Conservation (phyloP, 2,329 filamentous ascomycete genomes). For the Penicillium brasilianum region DNA sequence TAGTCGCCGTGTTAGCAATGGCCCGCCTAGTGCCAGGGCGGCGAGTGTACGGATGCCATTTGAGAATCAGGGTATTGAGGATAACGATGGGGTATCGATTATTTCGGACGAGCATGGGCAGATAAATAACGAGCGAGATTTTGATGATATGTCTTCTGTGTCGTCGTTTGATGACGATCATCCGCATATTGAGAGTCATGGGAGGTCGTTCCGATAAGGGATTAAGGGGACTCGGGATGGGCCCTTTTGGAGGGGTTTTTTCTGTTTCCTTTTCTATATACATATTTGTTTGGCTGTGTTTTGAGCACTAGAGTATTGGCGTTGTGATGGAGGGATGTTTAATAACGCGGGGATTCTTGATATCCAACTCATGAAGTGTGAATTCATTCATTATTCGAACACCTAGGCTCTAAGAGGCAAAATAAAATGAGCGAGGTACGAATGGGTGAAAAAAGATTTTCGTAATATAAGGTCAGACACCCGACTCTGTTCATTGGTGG, state of each 20-base stretch:
- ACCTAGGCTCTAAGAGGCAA: no score
- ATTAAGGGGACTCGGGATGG: background rate
- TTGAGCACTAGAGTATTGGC: conserved; percentile 11
- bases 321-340: background rate
- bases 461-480: background rate
- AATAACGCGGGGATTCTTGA: background rate
- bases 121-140: conserved; percentile 17
- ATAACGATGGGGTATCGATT: conserved; percentile 34
- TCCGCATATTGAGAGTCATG: background rate
- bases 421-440: no score
- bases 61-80: conserved; percentile 18
- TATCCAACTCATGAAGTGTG: background rate
- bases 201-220: background rate
- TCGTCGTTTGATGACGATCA: conserved; percentile 36
- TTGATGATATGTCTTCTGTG: conserved; percentile 41
- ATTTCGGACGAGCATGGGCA: conserved; percentile 30
- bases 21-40: conserved; percentile 8
- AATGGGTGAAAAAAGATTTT: no score
- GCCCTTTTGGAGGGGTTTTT: no score
- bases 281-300: background rate
- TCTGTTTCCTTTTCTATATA: background rate
- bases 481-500: background rate
- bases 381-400: background rate
- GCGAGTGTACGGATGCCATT: conserved; percentile 28
- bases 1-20: background rate